A percentile compares a stretch with the other conserved stretches of the same genome.
phyloP scores from a whole-genome alignment of 148 eudicot genomes.

The Dianthus caryophyllus region DNA sequence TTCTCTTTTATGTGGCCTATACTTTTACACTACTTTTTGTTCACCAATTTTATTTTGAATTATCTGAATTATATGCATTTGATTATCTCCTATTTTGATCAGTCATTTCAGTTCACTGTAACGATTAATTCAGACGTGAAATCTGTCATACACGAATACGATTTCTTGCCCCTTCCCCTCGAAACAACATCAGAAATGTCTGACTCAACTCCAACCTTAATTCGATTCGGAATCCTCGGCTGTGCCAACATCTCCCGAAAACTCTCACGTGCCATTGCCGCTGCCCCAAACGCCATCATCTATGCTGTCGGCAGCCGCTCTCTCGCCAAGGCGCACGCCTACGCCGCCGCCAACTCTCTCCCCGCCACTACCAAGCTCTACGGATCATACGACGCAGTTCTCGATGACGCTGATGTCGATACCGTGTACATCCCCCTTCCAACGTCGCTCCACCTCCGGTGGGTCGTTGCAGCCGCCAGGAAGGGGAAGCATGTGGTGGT shows the following conservation, averaged over 20 bases:
- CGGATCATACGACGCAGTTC: conserved; percentile 51
- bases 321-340: conserved; percentile 42
- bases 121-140: too few species aligned
- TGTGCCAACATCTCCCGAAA: conserved; percentile 79
- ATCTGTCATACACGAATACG: too few species aligned
- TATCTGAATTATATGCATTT: too few species aligned
- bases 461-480: conserved; percentile 69
- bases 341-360: conserved; percentile 39
- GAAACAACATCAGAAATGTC: neutral
- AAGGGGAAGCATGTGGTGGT: conserved; percentile 65
- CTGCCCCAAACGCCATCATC: conserved; percentile 44
- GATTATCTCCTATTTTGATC: too few species aligned
- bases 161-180: too few species aligned
- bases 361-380: conserved; percentile 43
- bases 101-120: too few species aligned
- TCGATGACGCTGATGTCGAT: conserved; percentile 62
- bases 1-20: neutral
- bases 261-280: conserved; percentile 51
- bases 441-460: conserved; percentile 55
- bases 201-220: conserved; percentile 4
- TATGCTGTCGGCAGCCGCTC: conserved; percentile 70
- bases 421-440: conserved; percentile 78
- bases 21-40: neutral
- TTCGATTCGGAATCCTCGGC: conserved; percentile 58
- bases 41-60: neutral